These are phyloP conservation scores for Podaxis sp. DNA, from an alignment of 768 basidiomycete species.

Conservation along the genomic window DNA sequence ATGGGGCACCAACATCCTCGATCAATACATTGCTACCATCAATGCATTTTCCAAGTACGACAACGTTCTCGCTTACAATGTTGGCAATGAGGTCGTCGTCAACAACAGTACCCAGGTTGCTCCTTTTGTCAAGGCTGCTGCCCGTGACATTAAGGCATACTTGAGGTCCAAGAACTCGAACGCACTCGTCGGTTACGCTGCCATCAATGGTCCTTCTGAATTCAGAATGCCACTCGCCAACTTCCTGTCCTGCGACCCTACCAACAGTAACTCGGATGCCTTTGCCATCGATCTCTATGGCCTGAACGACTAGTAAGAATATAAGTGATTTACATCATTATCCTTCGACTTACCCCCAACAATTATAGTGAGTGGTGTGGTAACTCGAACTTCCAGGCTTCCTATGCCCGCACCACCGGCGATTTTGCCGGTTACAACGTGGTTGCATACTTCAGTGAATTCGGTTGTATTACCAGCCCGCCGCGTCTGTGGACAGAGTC, in stretches of 20 bases:
- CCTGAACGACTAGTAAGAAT: conserved; percentile 77
- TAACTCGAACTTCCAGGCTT: conserved; percentile 49
- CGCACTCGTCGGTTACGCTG: conserved; percentile 80
- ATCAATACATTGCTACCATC: conserved; percentile 78
- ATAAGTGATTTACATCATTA: neutral
- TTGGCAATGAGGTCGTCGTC: conserved; percentile 82
- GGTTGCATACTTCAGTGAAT: conserved; percentile 90
- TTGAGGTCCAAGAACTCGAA: conserved; percentile 67
- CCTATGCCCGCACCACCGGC: conserved; percentile 55
- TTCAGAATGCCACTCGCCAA: conserved; percentile 71
- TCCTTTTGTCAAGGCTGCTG: conserved; percentile 88
- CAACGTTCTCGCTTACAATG: conserved; percentile 87
- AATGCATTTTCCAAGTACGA: conserved; percentile 80
- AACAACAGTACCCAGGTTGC: conserved; percentile 58
- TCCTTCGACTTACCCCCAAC: neutral
- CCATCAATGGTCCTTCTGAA: conserved; percentile 68
- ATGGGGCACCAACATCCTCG: conserved; percentile 81
- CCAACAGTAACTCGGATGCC: conserved; percentile 48
- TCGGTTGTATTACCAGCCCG: conserved; percentile 62
- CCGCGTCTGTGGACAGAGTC: conserved; percentile 83
- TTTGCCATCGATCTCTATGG: conserved; percentile 84
- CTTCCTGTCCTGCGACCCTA: conserved; percentile 77
- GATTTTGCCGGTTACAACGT: conserved; percentile 70
- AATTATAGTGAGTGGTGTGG: conserved; percentile 79
- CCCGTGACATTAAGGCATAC: conserved; percentile 85